These are phyloP conservation scores for Diversispora eburnea DNA, from an alignment of 192 early-diverging fungal genomes.

Conservation along the genomic window DNA sequence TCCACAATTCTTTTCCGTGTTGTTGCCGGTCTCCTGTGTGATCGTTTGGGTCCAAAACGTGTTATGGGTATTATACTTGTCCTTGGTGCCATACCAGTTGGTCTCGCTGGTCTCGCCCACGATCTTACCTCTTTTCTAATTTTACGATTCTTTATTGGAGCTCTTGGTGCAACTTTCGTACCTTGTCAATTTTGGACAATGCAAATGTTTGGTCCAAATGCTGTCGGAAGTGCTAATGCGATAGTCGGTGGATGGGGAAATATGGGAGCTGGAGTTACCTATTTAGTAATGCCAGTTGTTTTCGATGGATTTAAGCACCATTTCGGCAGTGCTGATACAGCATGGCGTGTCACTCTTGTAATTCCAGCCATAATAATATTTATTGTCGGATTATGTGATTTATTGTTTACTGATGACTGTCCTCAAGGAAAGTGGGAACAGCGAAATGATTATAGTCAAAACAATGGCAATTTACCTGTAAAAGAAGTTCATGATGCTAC, in stretches of 20 bases:
- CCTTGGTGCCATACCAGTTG: constrained; percentile 52
- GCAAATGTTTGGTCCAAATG: constrained; percentile 48
- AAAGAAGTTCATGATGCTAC: constrained; percentile 28
- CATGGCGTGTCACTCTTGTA: constrained; percentile 51
- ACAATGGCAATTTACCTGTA: constrained; percentile 5
- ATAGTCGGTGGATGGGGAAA: constrained; percentile 68
- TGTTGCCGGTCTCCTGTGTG: constrained; percentile 44
- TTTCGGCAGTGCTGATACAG: constrained; percentile 30
- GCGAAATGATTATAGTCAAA: constrained; percentile 15
- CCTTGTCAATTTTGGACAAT: constrained; percentile 73
- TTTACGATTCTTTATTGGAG: constrained; percentile 53
- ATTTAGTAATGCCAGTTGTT: constrained; percentile 58
- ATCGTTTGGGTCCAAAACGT: constrained; percentile 42
- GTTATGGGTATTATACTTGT: constrained; percentile 56
- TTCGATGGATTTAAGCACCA: constrained; percentile 36
- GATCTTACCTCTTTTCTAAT: constrained; percentile 46
- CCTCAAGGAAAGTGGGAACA: constrained; percentile 39
- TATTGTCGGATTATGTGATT: constrained; percentile 31
- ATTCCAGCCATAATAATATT: constrained; percentile 38
- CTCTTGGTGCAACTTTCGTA: constrained; percentile 64
- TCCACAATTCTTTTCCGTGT: constrained; percentile 58
- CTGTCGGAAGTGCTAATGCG: constrained; percentile 68
- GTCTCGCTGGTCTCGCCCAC: constrained; percentile 42
- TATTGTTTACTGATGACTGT: constrained; percentile 44
- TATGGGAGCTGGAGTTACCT: constrained; percentile 63